A percentile compares a stretch with the other conserved stretches of the same genome.
phyloP scores from a whole-genome alignment of 2,329 filamentous ascomycete species.

The Penicillium sp. region DNA sequence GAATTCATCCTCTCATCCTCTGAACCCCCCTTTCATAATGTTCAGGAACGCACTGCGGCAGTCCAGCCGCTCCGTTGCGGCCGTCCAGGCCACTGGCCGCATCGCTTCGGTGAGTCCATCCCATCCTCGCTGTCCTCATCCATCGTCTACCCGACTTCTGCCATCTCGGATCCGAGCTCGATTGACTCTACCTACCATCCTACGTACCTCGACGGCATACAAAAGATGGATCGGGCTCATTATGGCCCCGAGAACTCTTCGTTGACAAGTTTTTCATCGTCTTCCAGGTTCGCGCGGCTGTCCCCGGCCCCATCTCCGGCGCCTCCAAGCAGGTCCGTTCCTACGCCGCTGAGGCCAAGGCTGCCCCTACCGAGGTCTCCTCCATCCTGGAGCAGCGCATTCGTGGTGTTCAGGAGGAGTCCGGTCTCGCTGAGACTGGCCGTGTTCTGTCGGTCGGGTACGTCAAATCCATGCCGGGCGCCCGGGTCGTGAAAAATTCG shows the following conservation, averaged over 20 bases:
- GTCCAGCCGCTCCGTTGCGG: constrained; percentile 90
- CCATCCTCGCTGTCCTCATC: constrained; percentile 42
- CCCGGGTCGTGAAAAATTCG: constrained; percentile 27
- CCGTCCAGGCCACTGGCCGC: constrained; percentile 86
- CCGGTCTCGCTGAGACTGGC: constrained; percentile 93
- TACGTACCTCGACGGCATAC: constrained; percentile 18
- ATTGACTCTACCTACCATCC: constrained; percentile 26
- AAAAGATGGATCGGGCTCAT: constrained; percentile 20
- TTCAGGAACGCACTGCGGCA: constrained; percentile 98
- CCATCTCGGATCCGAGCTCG: constrained; percentile 33
- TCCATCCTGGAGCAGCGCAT: constrained; percentile 99
- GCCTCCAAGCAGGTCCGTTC: constrained; percentile 67
- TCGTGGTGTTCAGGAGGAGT: constrained; percentile 95
- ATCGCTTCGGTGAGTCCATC: constrained; percentile 83
- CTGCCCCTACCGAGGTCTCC: constrained; percentile 93
- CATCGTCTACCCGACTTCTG: constrained; percentile 27
- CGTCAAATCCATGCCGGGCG: constrained; percentile 41
- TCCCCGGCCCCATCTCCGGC: constrained; percentile 69
- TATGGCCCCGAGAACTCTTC: constrained; percentile 45
- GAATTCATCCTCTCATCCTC: constrained; percentile 41
- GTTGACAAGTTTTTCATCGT: constrained; percentile 40
- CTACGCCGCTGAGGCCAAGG: constrained; percentile 92
- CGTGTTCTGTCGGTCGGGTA: constrained; percentile 99
- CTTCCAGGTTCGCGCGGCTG: constrained; percentile 73
- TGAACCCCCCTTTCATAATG: constrained; percentile 58